phyloP scores from a whole-genome alignment of 495 filamentous ascomycete species.

The Trichocladium antarcticum region DNA sequence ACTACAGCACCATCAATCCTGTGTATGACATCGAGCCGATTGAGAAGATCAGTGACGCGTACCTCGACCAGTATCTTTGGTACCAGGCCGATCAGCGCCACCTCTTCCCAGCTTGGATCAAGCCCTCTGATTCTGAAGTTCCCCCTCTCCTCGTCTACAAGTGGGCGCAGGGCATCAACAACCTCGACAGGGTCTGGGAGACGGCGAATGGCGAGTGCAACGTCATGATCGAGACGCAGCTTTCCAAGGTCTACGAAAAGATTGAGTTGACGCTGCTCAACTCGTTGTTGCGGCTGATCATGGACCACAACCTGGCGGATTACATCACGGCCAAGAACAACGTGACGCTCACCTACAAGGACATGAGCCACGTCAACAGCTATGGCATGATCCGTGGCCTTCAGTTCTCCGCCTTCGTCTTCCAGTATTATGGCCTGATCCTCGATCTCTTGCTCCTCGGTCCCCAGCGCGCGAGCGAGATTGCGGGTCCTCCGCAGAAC shows the following conservation, averaged over 20 bases:
- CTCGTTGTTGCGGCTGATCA: slow-evolving; percentile 83
- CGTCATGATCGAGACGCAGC: slow-evolving; percentile 96
- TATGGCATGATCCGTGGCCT: slow-evolving; percentile 96
- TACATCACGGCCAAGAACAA: slow-evolving; percentile 99
- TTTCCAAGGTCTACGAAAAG: slow-evolving; percentile 99
- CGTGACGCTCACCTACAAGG: slow-evolving; percentile 97
- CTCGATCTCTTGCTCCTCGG: slow-evolving; percentile 90
- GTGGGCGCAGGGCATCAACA: slow-evolving; percentile 99
- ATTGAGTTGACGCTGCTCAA: slow-evolving; percentile 96
- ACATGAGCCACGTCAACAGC: slow-evolving; percentile 99
- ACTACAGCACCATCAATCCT: slow-evolving; percentile 97
- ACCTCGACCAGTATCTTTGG: slow-evolving; percentile 98
- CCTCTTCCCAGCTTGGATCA: slow-evolving; percentile 98
- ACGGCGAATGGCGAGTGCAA: slow-evolving; percentile 93
- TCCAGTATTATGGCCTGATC: slow-evolving; percentile 97
- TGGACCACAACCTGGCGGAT: slow-evolving; percentile 99
- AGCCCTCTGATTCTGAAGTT: slow-evolving; percentile 97
- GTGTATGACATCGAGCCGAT: slow-evolving; percentile 99
- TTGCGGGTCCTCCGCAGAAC: slow-evolving; percentile 89
- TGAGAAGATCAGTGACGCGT: slow-evolving; percentile 99
- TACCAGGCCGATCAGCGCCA: slow-evolving; percentile 98
- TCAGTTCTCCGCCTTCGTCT: slow-evolving; percentile 96
- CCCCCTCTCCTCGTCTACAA: slow-evolving; percentile 96
- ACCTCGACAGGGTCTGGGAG: slow-evolving; percentile 95
- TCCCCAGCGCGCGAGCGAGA: slow-evolving; percentile 87